Evolutionary conservation across 2,329 filamentous ascomycete genomes (phyloP).

Genomic region (Hypoxylon sp.): DNA sequence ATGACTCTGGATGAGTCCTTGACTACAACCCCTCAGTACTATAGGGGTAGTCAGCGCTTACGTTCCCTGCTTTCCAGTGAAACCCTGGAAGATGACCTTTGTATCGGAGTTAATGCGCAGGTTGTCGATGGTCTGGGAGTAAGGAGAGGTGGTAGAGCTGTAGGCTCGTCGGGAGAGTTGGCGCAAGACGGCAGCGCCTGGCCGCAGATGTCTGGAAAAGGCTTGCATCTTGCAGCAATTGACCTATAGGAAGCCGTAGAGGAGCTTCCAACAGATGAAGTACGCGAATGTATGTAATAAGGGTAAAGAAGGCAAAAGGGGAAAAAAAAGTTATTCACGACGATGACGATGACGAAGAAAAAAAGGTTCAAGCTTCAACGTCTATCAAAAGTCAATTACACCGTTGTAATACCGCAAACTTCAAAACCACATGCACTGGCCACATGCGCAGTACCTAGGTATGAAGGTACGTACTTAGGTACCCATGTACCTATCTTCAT

Average conservation of each 20-base stretch:
- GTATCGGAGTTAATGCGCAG: slow-evolving; percentile 94
- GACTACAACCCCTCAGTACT: neutral
- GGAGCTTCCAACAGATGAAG: slow-evolving; percentile 37
- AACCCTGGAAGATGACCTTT: slow-evolving; percentile 96
- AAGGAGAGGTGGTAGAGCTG: slow-evolving; percentile 78
- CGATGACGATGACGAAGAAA: slow-evolving; percentile 19
- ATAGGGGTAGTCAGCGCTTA: slow-evolving; percentile 61
- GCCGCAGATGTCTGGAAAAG: slow-evolving; percentile 78
- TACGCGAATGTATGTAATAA: slow-evolving; percentile 11
- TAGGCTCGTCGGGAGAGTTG: slow-evolving; percentile 78
- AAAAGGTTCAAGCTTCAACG: slow-evolving; percentile 36
- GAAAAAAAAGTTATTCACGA: slow-evolving; percentile 18
- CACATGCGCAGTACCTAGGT: slow-evolving; percentile 39
- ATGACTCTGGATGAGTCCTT: slow-evolving; percentile 4
- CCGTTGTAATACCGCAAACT: slow-evolving; percentile 40
- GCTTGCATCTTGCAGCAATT: slow-evolving; percentile 78
- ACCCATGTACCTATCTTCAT: slow-evolving; percentile 5
- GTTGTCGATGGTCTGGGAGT: slow-evolving; percentile 83
- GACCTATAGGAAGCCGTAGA: slow-evolving; percentile 37
- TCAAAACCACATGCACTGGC: slow-evolving; percentile 40
- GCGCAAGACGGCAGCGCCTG: slow-evolving; percentile 78
- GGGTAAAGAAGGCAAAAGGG: slow-evolving; percentile 1
- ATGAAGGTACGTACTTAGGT: slow-evolving; percentile 14
- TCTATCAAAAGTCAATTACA: slow-evolving; percentile 38
- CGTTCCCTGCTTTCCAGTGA: slow-evolving; percentile 97